These are phyloP conservation scores for Mortierella antarctica DNA, from an alignment of 192 early-diverging fungal genomes.

Conservation along the genomic window DNA sequence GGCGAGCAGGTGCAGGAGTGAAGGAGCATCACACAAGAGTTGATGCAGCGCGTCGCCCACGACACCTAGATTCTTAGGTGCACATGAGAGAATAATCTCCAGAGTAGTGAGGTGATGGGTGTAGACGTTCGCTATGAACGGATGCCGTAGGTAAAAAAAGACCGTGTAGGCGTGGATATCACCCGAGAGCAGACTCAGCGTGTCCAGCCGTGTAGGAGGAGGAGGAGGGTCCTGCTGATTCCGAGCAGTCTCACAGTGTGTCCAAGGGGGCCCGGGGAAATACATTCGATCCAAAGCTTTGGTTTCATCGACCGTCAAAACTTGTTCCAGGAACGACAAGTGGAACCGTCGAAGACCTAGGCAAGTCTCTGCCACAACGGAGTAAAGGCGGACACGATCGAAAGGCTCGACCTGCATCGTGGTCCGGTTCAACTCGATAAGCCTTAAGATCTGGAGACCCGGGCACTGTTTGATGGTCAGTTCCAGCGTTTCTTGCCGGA, in stretches of 20 bases:
- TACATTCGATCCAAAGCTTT: too few relatives aligned
- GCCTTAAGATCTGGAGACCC: background rate
- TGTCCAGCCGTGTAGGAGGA: too few relatives aligned
- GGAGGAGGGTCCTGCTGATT: too few relatives aligned
- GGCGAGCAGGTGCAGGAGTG: conserved; percentile 5
- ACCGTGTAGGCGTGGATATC: too few relatives aligned
- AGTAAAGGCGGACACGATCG: background rate
- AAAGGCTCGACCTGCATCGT: background rate
- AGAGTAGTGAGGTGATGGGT: conserved; percentile 1
- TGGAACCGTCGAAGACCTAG: conserved; percentile 1
- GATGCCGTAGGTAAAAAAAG: too few relatives aligned
- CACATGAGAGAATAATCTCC: background rate
- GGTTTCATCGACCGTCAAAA: background rate
- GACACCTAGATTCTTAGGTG: background rate
- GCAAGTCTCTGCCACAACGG: background rate
- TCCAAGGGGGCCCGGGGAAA: too few relatives aligned
- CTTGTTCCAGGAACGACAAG: background rate
- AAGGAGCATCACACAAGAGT: conserved; percentile 1
- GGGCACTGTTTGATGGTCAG: background rate
- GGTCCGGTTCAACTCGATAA: background rate
- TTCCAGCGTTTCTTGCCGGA: background rate
- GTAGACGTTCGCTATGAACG: background rate
- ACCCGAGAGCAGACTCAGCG: too few relatives aligned
- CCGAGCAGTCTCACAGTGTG: too few relatives aligned
- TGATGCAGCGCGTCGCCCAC: conserved; percentile 3